These are phyloP conservation scores for Pseudogymnoascus sp. DNA, from an alignment of 2,329 filamentous ascomycete species.

Conservation along the genomic window DNA sequence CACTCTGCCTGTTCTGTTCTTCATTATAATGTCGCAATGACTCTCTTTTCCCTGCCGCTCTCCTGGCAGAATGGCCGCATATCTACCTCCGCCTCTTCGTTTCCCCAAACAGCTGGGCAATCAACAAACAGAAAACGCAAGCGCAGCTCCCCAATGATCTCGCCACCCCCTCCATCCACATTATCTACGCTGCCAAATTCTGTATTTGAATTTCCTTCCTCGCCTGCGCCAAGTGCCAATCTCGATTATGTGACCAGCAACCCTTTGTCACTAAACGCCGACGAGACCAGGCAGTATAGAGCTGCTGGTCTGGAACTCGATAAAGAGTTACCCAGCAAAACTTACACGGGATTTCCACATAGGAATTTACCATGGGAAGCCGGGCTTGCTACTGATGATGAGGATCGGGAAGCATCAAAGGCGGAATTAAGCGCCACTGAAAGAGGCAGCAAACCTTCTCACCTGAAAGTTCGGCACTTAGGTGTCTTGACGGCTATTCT, in stretches of 20 bases:
- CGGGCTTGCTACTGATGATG: conserved; percentile 13
- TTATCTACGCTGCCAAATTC: conserved; percentile 6
- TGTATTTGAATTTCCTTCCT: background rate
- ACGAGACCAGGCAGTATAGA: conserved; percentile 43
- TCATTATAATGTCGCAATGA: conserved; percentile 13
- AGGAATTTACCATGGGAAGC: conserved; percentile 27
- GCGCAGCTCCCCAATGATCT: conserved; percentile 11
- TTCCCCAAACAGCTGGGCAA: conserved; percentile 10
- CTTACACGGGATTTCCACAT: conserved; percentile 43
- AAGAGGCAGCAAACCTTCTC: conserved; percentile 14
- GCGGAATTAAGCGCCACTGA: conserved; percentile 7
- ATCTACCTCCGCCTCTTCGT: conserved; percentile 11
- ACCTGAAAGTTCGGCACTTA: conserved; percentile 47
- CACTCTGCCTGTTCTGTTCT: background rate
- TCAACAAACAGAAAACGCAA: conserved; percentile 19
- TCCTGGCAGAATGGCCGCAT: conserved; percentile 9
- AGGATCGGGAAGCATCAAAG: conserved; percentile 2
- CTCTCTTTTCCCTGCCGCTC: conserved; percentile 22
- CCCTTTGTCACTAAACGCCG: conserved; percentile 45
- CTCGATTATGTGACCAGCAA: conserved; percentile 29
- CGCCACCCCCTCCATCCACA: conserved; percentile 11
- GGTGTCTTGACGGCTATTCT: conserved; percentile 59
- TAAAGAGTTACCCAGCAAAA: conserved; percentile 34
- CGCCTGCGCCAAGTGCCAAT: background rate
- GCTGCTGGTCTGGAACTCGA: conserved; percentile 43